Conservation (phyloP, 768 basidiomycete genomes). For the Phylloporus arenicola region DNA sequence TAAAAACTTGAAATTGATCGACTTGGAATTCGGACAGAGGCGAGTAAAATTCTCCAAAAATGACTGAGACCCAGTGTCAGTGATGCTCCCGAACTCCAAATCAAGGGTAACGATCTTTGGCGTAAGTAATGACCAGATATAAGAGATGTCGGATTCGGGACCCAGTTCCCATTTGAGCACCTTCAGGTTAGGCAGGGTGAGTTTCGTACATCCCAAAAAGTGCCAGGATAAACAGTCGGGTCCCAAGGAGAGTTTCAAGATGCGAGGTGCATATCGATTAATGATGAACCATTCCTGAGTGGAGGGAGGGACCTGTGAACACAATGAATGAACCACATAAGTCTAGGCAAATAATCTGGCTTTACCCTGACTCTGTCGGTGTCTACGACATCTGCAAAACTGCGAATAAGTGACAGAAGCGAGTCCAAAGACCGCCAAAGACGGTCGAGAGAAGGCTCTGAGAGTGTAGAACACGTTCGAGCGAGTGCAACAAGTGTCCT, state of each 20-base stretch:
- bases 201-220: neutral
- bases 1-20: neutral
- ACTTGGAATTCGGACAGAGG: constrained; percentile 1
- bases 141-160: neutral
- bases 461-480: neutral
- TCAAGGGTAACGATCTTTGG: neutral
- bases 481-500: neutral
- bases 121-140: neutral
- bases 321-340: neutral
- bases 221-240: neutral
- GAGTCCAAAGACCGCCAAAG: constrained; percentile 1
- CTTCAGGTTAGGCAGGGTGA: neutral
- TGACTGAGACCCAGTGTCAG: neutral
- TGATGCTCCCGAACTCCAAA: neutral
- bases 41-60: neutral
- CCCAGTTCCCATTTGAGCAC: neutral
- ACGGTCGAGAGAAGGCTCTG: constrained; percentile 1
- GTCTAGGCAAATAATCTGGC: neutral
- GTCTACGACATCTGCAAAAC: neutral
- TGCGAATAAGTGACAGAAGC: neutral
- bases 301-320: neutral
- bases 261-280: neutral
- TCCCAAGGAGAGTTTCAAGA: neutral
- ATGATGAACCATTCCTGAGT: neutral
- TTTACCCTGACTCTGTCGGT: neutral